Percentiles rank a stretch among this genome's conserved stretches.
Conservation (phyloP, 106 monocot genomes). For the Acorus calamus region DNA sequence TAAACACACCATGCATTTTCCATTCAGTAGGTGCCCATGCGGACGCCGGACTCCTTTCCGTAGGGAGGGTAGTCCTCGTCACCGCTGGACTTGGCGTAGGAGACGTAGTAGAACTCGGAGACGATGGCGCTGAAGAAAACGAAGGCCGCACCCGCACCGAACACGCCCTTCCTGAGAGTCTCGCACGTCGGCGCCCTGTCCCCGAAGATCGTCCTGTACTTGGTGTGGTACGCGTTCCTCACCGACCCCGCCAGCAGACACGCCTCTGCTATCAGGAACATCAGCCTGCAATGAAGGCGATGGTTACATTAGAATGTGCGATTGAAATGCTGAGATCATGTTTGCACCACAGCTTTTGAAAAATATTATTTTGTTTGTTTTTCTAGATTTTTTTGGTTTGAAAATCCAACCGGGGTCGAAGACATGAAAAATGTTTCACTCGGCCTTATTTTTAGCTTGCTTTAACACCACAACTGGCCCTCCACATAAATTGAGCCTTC, state of each 20-base stretch:
- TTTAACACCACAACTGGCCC: too few species aligned
- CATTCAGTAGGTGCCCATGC: slow-evolving; percentile 40
- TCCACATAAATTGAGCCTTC: too few species aligned
- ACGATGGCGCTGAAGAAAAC: slow-evolving; percentile 73
- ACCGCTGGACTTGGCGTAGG: slow-evolving; percentile 44
- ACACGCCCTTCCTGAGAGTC: slow-evolving; percentile 72
- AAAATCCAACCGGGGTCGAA: too few species aligned
- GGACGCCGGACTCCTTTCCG: slow-evolving; percentile 23
- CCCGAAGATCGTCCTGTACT: slow-evolving; percentile 29
- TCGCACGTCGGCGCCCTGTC: slow-evolving; percentile 37
- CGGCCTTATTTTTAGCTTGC: too few species aligned
- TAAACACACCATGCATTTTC: too few species aligned
- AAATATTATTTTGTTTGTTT: too few species aligned
- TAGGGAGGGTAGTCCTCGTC: slow-evolving; percentile 9
- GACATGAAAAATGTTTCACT: too few species aligned
- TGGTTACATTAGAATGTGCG: too few species aligned
- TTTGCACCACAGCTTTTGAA: too few species aligned
- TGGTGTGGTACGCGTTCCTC: slow-evolving; percentile 73
- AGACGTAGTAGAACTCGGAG: slow-evolving; percentile 53
- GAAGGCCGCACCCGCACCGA: slow-evolving; percentile 82
- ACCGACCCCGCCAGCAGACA: slow-evolving; percentile 85
- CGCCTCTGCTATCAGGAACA: slow-evolving; percentile 77
- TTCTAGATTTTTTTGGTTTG: too few species aligned
- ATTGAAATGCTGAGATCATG: too few species aligned
- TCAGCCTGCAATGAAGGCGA: slow-evolving; percentile 37